Evolutionary conservation across 495 filamentous ascomycete species (phyloP).

Genomic region (Melanomma pulvis-pyrius): DNA sequence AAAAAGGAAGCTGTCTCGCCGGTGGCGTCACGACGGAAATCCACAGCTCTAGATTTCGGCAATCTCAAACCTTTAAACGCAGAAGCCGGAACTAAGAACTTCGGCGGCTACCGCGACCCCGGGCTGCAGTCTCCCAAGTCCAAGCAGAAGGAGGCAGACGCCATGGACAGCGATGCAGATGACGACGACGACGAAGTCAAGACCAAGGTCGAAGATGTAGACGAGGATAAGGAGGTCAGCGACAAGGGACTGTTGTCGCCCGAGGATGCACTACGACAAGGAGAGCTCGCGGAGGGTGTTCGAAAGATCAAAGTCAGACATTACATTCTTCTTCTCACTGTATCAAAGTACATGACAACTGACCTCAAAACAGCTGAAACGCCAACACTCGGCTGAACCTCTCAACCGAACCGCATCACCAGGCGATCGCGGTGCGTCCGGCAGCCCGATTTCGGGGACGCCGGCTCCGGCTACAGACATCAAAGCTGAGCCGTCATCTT

Average conservation of each 20-base stretch:
- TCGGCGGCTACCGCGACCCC: constrained; percentile 81
- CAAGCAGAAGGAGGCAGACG: constrained; percentile 64
- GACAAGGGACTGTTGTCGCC: constrained; percentile 60
- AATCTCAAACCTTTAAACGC: constrained; percentile 82
- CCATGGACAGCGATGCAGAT: constrained; percentile 74
- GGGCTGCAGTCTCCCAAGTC: constrained; percentile 53
- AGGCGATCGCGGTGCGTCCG: constrained; percentile 49
- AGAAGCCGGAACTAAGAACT: constrained; percentile 76
- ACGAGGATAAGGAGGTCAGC: constrained; percentile 70
- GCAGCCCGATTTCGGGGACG: constrained; percentile 41
- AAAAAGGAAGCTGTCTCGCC: constrained; percentile 62
- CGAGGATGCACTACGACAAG: constrained; percentile 81
- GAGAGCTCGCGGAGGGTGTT: constrained; percentile 87
- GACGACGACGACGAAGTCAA: constrained; percentile 56
- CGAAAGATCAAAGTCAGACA: constrained; percentile 82
- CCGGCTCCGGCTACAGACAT: constrained; percentile 12
- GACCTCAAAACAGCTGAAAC: constrained; percentile 73
- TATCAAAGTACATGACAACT: constrained; percentile 29
- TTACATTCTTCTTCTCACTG: neutral
- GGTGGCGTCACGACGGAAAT: constrained; percentile 67
- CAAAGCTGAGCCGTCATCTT: neutral
- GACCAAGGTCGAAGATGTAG: constrained; percentile 59
- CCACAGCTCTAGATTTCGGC: constrained; percentile 77
- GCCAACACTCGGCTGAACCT: constrained; percentile 85
- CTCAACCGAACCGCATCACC: constrained; percentile 54